phyloP scores from a whole-genome alignment of 345 rosid species.

The Heritiera littoralis region DNA sequence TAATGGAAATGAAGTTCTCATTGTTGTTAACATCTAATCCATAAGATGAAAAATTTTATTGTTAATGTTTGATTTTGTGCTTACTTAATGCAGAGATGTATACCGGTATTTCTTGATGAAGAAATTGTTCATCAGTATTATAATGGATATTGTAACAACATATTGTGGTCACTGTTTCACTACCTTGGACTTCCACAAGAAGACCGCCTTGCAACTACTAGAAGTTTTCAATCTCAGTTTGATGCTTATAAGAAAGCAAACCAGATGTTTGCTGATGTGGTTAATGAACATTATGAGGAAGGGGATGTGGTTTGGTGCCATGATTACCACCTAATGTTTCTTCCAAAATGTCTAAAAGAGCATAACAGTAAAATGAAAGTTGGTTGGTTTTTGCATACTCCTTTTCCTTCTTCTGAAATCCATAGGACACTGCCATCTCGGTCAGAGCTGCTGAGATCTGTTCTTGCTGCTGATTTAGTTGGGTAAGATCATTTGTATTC shows the following conservation, averaged over 20 bases:
- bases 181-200: slow-evolving; percentile 66
- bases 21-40: neutral
- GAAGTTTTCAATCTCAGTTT: slow-evolving; percentile 61
- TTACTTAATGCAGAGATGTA: slow-evolving; percentile 50
- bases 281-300: slow-evolving; percentile 44
- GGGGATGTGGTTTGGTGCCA: slow-evolving; percentile 72
- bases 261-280: slow-evolving; percentile 64
- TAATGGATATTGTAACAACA: slow-evolving; percentile 64
- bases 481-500: slow-evolving; percentile 39
- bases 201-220: slow-evolving; percentile 60
- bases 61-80: slow-evolving; percentile 10
- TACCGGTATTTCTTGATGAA: slow-evolving; percentile 63
- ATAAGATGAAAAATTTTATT: neutral
- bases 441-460: slow-evolving; percentile 51
- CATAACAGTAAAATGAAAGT: slow-evolving; percentile 51
- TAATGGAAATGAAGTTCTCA: slow-evolving; percentile 32
- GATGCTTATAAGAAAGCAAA: slow-evolving; percentile 64
- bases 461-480: slow-evolving; percentile 59
- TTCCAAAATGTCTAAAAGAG: slow-evolving; percentile 52
- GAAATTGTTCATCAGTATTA: slow-evolving; percentile 56
- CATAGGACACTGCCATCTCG: slow-evolving; percentile 61
- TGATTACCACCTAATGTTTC: slow-evolving; percentile 63
- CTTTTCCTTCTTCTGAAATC: slow-evolving; percentile 64
- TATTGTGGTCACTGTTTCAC: slow-evolving; percentile 64
- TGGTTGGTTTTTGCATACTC: slow-evolving; percentile 67